Evolutionary conservation across 768 basidiomycete species (phyloP), one percentile per base, ranked within the genome.

Genomic region (Termitomyces sp.): DNA sequence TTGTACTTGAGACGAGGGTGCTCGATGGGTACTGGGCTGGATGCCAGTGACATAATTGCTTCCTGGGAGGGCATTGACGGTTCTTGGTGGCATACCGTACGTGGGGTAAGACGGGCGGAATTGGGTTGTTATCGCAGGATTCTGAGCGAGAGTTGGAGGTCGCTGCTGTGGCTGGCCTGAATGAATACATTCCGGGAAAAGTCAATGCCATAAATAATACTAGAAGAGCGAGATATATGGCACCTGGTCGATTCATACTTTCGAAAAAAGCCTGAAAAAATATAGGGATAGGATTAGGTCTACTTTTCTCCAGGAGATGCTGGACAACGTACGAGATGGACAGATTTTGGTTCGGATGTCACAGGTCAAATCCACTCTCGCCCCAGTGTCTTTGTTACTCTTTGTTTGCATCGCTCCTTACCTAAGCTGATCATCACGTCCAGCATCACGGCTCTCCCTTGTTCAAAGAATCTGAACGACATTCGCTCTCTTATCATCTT

Each of bases 141-240:
- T 85, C 32, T 86, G 83, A 10, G 81, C 79, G 58, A 90, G 81
- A 71, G 80, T 88, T 62, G 90, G 88, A 52, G 89, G 88, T 70
- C 89, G 79, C 71, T 90, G 89, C 66, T 87, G 88, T 54, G 88
- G 87, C 81, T 90, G 89, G 67, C 88, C 87, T 90, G 69, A 59
- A 66, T 52, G 55, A 47, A 56, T 50, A 69, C 61, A 65, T 69
- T 59, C 59, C 56, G 57, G 55, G 66, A 70, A 67, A 66, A 64
- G 58, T 60, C 54, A 52, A 58, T 61, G 45, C 26, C 22, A 60
- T 52, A 60, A 56, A 61, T 62, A 59, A 56, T 52, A 47, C 28
- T 46, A 54, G 54, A 61, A 48, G 55, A 43, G 43, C 40, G 40
- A 41, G 30, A 49, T 40, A 64, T 38, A 67, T 76, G 60, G 43